Base-by-base conservation (phyloP, 176 grass and related monocot species). In the Cymbopogon citratus region DNA sequence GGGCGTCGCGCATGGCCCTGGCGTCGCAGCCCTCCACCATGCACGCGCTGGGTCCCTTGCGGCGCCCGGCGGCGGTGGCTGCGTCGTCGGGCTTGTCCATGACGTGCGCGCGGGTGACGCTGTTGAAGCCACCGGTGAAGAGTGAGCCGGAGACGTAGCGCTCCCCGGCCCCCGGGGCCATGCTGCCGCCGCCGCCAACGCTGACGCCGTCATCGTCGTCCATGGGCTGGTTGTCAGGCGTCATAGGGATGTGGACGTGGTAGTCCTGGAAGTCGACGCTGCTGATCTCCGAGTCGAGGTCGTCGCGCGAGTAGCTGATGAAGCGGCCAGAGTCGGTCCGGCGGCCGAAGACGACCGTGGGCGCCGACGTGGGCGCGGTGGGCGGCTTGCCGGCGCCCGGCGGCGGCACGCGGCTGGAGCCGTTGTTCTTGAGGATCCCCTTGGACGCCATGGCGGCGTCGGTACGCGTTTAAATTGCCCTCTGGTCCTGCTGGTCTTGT, bases 71-170 rank as follows among this genome's bases (percentile, higher is more conserved):
- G 72, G 67, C 82, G 4, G 26, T 68, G 21, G 66, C 86, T 63
- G 11, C 76, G 7, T 15, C n/a, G 14, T 39, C 77, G 18, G 75
- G 41, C 80, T 92, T 91, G 18, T 90, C 80, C 89, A 95, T 87
- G 73, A 87, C 79, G 82, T 95, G 96, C 3, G 96, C 90, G 5
- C 92, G 87, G 61, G 92, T 99, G 36, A 87, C 96, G 66, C 73
- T 91, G 75, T 99, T 99, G 87, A 99, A 99, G 51, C 96, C 96
- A 23, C 96, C 96, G 35, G 96, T 95, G 87, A 99, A 99, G 87
- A 99, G 84, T 0, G 96, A 99, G 80, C 83, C 88, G 36, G 91
- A 93, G 41, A 92, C 90, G 79, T 93, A 92, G 48, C 89, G 85
- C 68, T 93, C 89, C 29, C 93, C 88, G 24, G 76, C 88, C 76